Conservation (phyloP, 2,329 filamentous ascomycete species). For the Ophiosphaerella narmari region DNA sequence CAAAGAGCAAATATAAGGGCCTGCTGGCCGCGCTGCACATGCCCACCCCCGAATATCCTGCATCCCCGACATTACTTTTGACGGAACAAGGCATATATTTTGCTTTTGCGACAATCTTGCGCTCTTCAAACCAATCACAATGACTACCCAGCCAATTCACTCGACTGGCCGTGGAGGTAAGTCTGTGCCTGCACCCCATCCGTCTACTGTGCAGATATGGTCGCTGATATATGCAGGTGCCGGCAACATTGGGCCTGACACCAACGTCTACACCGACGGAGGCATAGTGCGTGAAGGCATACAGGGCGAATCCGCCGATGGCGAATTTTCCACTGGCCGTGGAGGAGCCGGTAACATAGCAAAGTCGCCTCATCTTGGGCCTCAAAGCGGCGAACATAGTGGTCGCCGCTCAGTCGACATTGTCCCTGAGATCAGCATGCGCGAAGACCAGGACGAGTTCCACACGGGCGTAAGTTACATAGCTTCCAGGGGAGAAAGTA, state of each 20-base stretch:
- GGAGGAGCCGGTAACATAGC: slow-evolving; percentile 51
- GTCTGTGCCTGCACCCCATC: slow-evolving; percentile 6
- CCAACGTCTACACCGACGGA: slow-evolving; percentile 52
- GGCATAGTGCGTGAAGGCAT: slow-evolving; percentile 53
- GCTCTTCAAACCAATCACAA: slow-evolving; percentile 15
- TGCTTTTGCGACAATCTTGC: slow-evolving; percentile 7
- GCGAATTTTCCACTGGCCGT: slow-evolving; percentile 49
- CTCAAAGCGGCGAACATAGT: slow-evolving; percentile 18
- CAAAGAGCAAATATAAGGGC: slow-evolving; percentile 41
- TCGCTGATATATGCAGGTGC: slow-evolving; percentile 50
- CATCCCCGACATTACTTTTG: slow-evolving; percentile 12
- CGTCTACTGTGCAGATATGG: neutral
- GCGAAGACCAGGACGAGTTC: slow-evolving; percentile 49
- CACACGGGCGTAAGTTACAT: slow-evolving; percentile 51
- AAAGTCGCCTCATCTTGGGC: slow-evolving; percentile 41
- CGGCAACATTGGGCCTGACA: slow-evolving; percentile 62
- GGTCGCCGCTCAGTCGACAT: slow-evolving; percentile 45
- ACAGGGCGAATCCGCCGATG: slow-evolving; percentile 43
- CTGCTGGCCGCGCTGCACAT: slow-evolving; percentile 8
- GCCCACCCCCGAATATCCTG: slow-evolving; percentile 8
- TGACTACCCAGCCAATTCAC: slow-evolving; percentile 48
- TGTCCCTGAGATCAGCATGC: slow-evolving; percentile 51
- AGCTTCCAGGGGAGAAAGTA: neutral
- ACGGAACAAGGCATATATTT: slow-evolving; percentile 8
- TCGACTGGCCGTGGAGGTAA: slow-evolving; percentile 64